Evolutionary conservation across 2,329 filamentous ascomycete genomes (phyloP), one percentile per base, ranked within the genome.

Genomic region (Ophiocordyceps camponoti-leonardi): DNA sequence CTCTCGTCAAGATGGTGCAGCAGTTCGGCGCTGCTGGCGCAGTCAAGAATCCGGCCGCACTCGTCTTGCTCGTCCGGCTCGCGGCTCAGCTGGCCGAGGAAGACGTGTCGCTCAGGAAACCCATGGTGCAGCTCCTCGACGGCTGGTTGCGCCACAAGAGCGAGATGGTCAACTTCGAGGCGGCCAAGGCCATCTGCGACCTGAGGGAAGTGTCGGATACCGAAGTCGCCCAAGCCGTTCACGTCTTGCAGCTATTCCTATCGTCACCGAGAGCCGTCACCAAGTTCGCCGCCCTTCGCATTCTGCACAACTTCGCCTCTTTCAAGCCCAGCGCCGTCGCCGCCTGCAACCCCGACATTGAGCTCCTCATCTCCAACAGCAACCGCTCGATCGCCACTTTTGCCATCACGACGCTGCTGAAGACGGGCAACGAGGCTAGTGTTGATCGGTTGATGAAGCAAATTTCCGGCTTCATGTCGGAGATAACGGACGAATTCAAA

Each of bases 1-100:
- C 92, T 20, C 68, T 98, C 55, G 90, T 96, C 49, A 98, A 98
- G 75, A 96, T 98, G 92, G 90, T 98, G n/a, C 92, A 98, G 68
- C 92, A 98, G 64, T 96, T 95, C 61, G 87, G 87, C 45, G 81
- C 82, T 45, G 78, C 87, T 16, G 92, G 92, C 48, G 86, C 86
- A 12, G 82, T 96, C 50, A 96, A 95, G 78, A 95, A 85, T 64
- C 87, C 92, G 19, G 86, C 90, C 49, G 92, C 88, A 31, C 82
- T 88, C 48, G 79, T 98, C 44, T 81, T 98, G 77, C 74, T 98
- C 26, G 92, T 98, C 46, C 78, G 92, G 54, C 68, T 98, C 52
- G 92, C 92, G 31, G 86, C 90, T 40, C 92, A 94, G 69, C 72
- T 98, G 50, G 90, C 90, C 30, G 87, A 94, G 61, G 92, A 98